Base-by-base conservation (phyloP, 352 stramenopile species). In the Pythium biforme region DNA sequence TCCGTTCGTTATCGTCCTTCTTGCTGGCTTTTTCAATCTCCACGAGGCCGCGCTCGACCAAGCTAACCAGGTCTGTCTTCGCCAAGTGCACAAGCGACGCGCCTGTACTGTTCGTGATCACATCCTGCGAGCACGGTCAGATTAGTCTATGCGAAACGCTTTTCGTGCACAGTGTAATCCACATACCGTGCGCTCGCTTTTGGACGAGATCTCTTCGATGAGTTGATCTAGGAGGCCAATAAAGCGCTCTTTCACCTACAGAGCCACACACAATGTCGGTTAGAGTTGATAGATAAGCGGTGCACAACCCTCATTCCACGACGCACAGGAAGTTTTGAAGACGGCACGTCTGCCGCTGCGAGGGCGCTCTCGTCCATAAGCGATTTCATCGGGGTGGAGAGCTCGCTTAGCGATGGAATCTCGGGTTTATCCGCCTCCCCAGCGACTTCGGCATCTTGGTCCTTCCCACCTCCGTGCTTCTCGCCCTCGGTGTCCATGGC, bases 51-150 rank as follows among this genome's bases (percentile, higher is more conserved):
- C 77, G 74, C 27, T 88, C 81, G 14, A 90, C 69, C 22, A 90
- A 69, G 48, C 86, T 76, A 4, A 87, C 78, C 15, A 90, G 61
- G 3, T 81, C 72, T 1, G 81, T 89, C 66, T 88, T 88, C n/a
- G 82, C 76, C 14, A 92, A 65, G 37, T 92, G 83, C 15, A 92
- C 83, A 14, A 92, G 52, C n/a, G 77, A 85, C 7, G 81, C 83
- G 4, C 83, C 83, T 0, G 83, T 92, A 40, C 76, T 90, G 65
- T 88, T 89, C 0, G 79, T 79, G 2, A 92, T 84, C 34, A 92
- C 48, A 12, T 79, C 67, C 51, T 81, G 46, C 17, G n/a, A 19
- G n/a, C 37, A 43, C 14, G 31, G 14, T 4, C 10, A 1, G 31
- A 12, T 37, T 37, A 37, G 31, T 10, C 29, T 33, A 4, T 9